phyloP scores from a whole-genome alignment of 305 asterid genomes.

The Solanum chacoense region DNA sequence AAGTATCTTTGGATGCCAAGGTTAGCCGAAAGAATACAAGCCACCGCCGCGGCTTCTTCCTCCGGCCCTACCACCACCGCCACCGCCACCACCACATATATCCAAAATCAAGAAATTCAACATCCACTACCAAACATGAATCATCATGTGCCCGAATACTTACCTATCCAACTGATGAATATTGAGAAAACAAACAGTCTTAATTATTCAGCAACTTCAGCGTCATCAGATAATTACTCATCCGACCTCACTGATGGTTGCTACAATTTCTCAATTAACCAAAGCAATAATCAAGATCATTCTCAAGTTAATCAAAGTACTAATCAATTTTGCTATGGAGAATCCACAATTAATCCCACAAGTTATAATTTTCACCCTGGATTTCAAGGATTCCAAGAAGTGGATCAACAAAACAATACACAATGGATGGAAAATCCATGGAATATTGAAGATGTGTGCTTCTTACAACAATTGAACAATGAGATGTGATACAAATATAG shows the following conservation, averaged over 20 bases:
- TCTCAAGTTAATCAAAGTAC: slow-evolving; percentile 1
- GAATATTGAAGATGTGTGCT: slow-evolving; percentile 58
- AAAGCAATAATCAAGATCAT: slow-evolving; percentile 18
- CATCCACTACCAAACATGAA: not conserved
- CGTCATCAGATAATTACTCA: slow-evolving; percentile 57
- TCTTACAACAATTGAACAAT: slow-evolving; percentile 37
- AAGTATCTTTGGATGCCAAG: slow-evolving; percentile 88
- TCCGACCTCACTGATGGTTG: slow-evolving; percentile 66
- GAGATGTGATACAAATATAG: not conserved
- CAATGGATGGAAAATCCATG: slow-evolving; percentile 53
- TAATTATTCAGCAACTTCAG: slow-evolving; percentile 39
- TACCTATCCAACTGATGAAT: not conserved
- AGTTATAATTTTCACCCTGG: slow-evolving; percentile 27
- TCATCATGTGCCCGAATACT: not conserved
- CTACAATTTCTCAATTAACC: slow-evolving; percentile 30
- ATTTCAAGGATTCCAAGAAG: slow-evolving; percentile 23
- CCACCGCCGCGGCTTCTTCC: slow-evolving; percentile 23
- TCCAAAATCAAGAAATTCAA: not conserved
- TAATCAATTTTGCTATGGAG: slow-evolving; percentile 24
- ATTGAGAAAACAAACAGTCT: not conserved
- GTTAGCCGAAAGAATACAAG: slow-evolving; percentile 63
- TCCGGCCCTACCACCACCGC: not conserved
- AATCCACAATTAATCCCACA: slow-evolving; percentile 30
- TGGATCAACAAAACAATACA: slow-evolving; percentile 24
- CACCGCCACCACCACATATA: not conserved